These are phyloP conservation scores for Neurospora tetrasperma DNA, from an alignment of 495 filamentous ascomycete genomes.

Conservation along the genomic window DNA sequence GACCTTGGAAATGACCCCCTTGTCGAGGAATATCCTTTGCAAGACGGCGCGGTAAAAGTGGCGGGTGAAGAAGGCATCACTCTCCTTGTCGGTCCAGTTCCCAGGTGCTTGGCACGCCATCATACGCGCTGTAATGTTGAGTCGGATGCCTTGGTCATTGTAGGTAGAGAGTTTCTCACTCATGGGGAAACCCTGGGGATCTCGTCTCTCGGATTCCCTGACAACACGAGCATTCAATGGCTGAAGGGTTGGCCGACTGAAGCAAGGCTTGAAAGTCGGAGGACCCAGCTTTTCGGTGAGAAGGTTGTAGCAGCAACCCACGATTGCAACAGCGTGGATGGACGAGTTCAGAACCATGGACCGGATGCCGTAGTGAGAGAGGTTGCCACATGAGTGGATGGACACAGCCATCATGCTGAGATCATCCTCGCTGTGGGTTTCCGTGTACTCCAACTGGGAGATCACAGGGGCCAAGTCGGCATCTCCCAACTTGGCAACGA, in stretches of 20 bases:
- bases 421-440: conserved; percentile 21
- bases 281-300: conserved; percentile 82
- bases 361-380: conserved; percentile 87
- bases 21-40: conserved; percentile 82
- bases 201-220: conserved; percentile 48
- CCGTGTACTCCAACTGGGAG: conserved; percentile 25
- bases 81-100: conserved; percentile 78
- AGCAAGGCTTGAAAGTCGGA: conserved; percentile 69
- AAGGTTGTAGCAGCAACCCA: conserved; percentile 97
- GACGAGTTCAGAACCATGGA: conserved; percentile 73
- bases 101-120: conserved; percentile 93
- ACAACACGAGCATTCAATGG: conserved; percentile 39
- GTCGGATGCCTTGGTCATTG: conserved; percentile 50
- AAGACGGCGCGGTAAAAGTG: conserved; percentile 90
- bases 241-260: conserved; percentile 53
- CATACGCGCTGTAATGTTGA: conserved; percentile 94
- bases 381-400: conserved; percentile 92
- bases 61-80: conserved; percentile 78
- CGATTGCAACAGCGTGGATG: conserved; percentile 80
- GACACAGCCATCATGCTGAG: conserved; percentile 75
- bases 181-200: conserved; percentile 91
- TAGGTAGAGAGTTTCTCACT: conserved; percentile 60
- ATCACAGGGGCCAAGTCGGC: conserved; percentile 50
- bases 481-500: conserved; percentile 48
- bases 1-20: conserved; percentile 56